Base-by-base conservation (phyloP, 2,329 filamentous ascomycete genomes). In the Penicillium sp. region DNA sequence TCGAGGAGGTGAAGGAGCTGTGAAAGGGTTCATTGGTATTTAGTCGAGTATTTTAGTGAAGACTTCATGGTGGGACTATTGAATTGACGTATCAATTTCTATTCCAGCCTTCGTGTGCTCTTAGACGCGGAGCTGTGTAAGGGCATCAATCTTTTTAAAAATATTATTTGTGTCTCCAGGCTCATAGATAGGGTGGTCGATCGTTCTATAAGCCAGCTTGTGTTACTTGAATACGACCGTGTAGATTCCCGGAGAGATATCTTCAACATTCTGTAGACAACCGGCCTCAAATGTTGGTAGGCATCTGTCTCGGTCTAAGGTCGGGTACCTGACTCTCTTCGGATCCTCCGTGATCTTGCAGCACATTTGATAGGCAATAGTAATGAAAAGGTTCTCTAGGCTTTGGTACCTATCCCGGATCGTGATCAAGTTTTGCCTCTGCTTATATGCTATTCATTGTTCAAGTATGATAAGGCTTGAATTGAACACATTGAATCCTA, bases 131-230 rank as follows among this genome's bases (percentile, higher is more conserved):
- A 58, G 53, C 33, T 53, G 15, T 34, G 38, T 28, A 48, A 57
- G 54, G 15, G 42, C 51, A 33, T 45, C 32, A 19, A 58, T 56
- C 43, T 58, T 54, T 13, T 53, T 46, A 33, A 53, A 35, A 13
- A 60, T 56, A 44, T 45, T 6, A 35, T 55, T 15, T 26, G 49
- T 52, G 28, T 53, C 53, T 49, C 38, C 21, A 22, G 46, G 51
- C 19, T 51, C 38, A 41, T 59, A 58, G n/a, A 57, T 43, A 31
- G 54, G 54, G 12, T 49, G 45, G 26, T 57, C 48, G 28, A 60
- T 49, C 9, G 19, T 50, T 49, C 53, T 53, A 40, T 50, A 53
- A 28, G 45, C 28, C 44, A 29, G 48, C 29, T 46, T 52, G 13
- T 33, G 31, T 17, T 48, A 15, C 13, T 53, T 26, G 7, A 48